phyloP scores from a whole-genome alignment of 2,329 filamentous ascomycete species.

The Graphilbum ipis-grandicollis region DNA sequence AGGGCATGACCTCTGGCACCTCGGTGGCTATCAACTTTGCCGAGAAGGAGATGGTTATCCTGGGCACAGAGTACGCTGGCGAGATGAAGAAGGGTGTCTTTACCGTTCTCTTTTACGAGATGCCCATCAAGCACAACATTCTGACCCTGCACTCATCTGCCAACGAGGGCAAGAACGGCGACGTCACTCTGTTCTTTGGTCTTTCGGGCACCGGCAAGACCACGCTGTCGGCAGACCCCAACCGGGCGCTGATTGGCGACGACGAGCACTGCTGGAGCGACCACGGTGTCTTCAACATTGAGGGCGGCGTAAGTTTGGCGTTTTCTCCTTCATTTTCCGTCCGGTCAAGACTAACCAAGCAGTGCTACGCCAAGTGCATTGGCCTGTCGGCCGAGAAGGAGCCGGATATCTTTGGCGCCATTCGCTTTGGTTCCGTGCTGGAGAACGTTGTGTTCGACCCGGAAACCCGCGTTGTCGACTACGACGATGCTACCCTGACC shows the following conservation, averaged over 20 bases:
- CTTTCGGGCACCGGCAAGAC: conserved; percentile 98
- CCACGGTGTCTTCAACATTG: conserved; percentile 95
- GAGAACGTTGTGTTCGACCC: conserved; percentile 99
- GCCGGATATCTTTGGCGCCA: conserved; percentile 91
- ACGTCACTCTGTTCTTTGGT: conserved; percentile 98
- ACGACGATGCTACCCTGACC: conserved; percentile 84
- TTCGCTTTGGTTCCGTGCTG: conserved; percentile 90
- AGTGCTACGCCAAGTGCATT: conserved; percentile 96
- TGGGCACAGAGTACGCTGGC: conserved; percentile 95
- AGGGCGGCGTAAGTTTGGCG: conserved; percentile 46
- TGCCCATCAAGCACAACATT: conserved; percentile 99
- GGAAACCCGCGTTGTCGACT: conserved; percentile 76
- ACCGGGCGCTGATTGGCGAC: conserved; percentile 90
- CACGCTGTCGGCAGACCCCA: conserved; percentile 89
- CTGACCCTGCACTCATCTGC: conserved; percentile 95
- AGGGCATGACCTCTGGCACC: conserved; percentile 96
- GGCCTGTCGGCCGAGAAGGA: conserved; percentile 97
- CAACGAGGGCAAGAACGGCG: conserved; percentile 86
- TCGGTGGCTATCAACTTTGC: conserved; percentile 98
- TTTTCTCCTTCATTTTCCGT: not conserved
- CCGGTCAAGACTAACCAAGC: not conserved
- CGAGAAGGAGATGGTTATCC: conserved; percentile 99
- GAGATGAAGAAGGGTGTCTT: conserved; percentile 98
- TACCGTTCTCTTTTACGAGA: conserved; percentile 99
- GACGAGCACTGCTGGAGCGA: conserved; percentile 99